phyloP scores from a whole-genome alignment of 176 grass and related monocot genomes.

The Aechmea fasciata region DNA sequence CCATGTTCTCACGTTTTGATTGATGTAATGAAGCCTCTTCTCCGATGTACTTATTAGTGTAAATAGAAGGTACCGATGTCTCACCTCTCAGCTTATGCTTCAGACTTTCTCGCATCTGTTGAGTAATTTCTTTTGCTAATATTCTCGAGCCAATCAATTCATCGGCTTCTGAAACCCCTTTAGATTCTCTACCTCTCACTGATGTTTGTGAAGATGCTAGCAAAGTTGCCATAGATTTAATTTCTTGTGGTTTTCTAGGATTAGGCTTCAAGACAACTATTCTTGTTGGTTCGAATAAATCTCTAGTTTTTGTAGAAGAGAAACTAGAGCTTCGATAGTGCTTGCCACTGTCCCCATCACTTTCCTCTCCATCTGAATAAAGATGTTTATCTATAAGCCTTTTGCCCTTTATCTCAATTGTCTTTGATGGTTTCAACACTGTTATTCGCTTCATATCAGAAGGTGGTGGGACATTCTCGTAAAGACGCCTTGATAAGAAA shows the following conservation, averaged over 20 bases:
- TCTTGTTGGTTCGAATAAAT: constrained; percentile 59
- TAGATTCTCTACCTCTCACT: constrained; percentile 31
- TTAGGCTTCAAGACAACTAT: constrained; percentile 91
- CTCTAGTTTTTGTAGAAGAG: constrained; percentile 29
- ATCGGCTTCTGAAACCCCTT: constrained; percentile 31
- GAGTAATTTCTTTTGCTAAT: constrained; percentile 43
- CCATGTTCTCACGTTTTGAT: constrained; percentile 44
- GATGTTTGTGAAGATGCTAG: constrained; percentile 17
- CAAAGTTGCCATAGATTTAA: constrained; percentile 16
- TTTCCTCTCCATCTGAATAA: constrained; percentile 36
- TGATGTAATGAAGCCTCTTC: constrained; percentile 58
- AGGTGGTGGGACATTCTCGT: constrained; percentile 30
- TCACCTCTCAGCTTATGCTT: constrained; percentile 36
- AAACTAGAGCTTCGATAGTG: constrained; percentile 28
- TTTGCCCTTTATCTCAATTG: constrained; percentile 35
- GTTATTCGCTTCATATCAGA: constrained; percentile 78
- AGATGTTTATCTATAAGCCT: constrained; percentile 34
- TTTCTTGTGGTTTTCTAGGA: constrained; percentile 28
- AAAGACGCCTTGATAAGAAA: constrained; percentile 40
- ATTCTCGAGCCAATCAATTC: constrained; percentile 40
- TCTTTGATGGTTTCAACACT: constrained; percentile 72
- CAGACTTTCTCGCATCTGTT: constrained; percentile 48
- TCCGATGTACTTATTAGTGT: constrained; percentile 27
- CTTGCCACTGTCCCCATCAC: constrained; percentile 23
- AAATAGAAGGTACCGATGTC: constrained; percentile 24